Conservation (phyloP, 2,329 filamentous ascomycete species). For the Fusarium anguioides region DNA sequence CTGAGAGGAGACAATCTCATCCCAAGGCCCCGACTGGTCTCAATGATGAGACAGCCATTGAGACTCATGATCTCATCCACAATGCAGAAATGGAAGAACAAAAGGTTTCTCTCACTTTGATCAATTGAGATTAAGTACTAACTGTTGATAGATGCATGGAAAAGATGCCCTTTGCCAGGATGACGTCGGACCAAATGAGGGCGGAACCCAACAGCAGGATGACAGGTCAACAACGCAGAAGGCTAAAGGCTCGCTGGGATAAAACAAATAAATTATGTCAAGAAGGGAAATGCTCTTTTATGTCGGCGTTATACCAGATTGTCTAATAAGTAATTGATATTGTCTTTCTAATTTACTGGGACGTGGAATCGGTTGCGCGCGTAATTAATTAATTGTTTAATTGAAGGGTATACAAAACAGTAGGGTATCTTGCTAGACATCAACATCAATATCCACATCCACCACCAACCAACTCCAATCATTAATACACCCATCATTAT, state of each 20-base stretch:
- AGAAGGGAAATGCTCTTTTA: background rate
- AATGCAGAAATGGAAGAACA: constrained; percentile 51
- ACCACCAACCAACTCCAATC: constrained; percentile 6
- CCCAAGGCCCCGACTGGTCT: constrained; percentile 40
- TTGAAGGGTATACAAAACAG: constrained; percentile 15
- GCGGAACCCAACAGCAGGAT: background rate
- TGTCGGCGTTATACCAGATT: constrained; percentile 25
- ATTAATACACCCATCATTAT: background rate
- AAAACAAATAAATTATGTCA: constrained; percentile 40
- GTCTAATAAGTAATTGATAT: constrained; percentile 6
- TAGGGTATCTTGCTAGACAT: constrained; percentile 40
- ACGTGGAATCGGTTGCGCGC: too few relatives aligned
- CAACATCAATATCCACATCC: constrained; percentile 25
- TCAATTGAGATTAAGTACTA: accelerated
- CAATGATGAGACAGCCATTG: constrained; percentile 48
- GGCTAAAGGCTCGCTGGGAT: constrained; percentile 43
- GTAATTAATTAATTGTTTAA: background rate
- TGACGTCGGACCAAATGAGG: constrained; percentile 25
- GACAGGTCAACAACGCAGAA: constrained; percentile 40
- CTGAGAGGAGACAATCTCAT: constrained; percentile 25
- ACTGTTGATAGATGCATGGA: constrained; percentile 37
- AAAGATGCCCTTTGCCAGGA: constrained; percentile 39
- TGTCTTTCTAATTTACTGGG: background rate
- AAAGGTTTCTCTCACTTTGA: constrained; percentile 13
- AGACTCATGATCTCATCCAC: constrained; percentile 51